Percentiles rank a stretch among this genome's conserved stretches.
These are phyloP conservation scores for Geum urbanum DNA, from an alignment of 306 rosid genomes.

Conservation along the genomic window DNA sequence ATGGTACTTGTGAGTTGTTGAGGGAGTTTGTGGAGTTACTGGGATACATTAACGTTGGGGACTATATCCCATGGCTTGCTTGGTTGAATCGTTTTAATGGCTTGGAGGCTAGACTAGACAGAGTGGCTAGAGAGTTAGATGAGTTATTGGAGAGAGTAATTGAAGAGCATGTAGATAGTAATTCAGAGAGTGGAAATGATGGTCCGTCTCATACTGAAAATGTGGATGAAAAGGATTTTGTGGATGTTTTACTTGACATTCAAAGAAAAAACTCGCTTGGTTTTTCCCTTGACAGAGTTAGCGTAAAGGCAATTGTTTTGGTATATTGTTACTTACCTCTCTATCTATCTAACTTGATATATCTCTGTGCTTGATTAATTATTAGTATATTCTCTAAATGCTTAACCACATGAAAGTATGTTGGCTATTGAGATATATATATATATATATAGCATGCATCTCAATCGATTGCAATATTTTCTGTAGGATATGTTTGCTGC, in stretches of 20 bases:
- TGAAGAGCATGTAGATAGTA: constrained; percentile 33
- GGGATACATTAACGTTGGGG: constrained; percentile 34
- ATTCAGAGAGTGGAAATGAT: background rate
- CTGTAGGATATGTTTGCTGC: constrained; percentile 22
- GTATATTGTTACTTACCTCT: background rate
- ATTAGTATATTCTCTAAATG: too few relatives aligned
- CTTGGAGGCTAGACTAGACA: constrained; percentile 27
- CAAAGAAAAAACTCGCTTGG: constrained; percentile 4
- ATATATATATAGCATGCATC: background rate
- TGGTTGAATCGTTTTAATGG: constrained; percentile 40
- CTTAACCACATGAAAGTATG: too few relatives aligned
- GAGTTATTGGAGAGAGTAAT: constrained; percentile 37
- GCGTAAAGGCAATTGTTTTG: constrained; percentile 10
- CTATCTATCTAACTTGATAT: background rate
- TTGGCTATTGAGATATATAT: too few relatives aligned
- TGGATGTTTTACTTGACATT: constrained; percentile 18
- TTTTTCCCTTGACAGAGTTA: constrained; percentile 6
- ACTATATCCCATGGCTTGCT: constrained; percentile 49
- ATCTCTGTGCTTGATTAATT: background rate
- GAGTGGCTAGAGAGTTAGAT: constrained; percentile 38
- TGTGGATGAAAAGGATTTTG: constrained; percentile 30
- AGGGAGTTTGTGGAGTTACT: constrained; percentile 24
- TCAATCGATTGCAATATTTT: too few relatives aligned
- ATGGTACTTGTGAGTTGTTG: constrained; percentile 23
- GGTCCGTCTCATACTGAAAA: background rate